phyloP scores from a whole-genome alignment of 2,329 filamentous ascomycete species.

The Colletotrichum viniferum region DNA sequence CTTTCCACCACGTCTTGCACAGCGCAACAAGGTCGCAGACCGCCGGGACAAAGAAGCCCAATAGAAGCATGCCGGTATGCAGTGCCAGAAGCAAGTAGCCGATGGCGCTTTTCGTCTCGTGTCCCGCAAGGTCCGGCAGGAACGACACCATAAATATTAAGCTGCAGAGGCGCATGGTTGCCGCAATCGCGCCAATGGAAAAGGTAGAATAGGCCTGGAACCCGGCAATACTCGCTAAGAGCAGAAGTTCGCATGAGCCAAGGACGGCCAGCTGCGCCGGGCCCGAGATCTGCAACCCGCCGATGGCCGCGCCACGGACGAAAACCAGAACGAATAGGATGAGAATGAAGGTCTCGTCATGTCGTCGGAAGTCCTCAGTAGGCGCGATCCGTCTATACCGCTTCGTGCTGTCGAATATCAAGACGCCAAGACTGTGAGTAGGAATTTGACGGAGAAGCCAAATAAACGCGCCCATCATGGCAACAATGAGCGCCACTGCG shows the following conservation, averaged over 20 bases:
- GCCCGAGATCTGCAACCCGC: constrained; percentile 59
- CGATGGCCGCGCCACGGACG: constrained; percentile 69
- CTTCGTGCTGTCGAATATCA: constrained; percentile 58
- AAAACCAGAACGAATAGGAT: constrained; percentile 68
- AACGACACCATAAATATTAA: constrained; percentile 45
- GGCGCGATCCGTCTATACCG: constrained; percentile 67
- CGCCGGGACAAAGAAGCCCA: constrained; percentile 72
- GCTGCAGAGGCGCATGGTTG: constrained; percentile 54
- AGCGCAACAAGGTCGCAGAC: constrained; percentile 30
- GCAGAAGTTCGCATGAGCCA: constrained; percentile 71
- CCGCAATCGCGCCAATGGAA: constrained; percentile 13
- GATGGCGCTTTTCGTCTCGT: constrained; percentile 68
- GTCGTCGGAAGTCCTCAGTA: constrained; percentile 48
- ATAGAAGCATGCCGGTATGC: constrained; percentile 68
- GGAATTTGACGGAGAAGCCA: constrained; percentile 31
- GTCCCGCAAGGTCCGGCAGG: constrained; percentile 65
- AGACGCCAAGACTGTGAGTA: constrained; percentile 30
- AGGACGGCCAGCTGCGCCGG: constrained; percentile 72
- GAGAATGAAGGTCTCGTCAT: constrained; percentile 54
- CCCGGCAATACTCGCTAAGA: constrained; percentile 43
- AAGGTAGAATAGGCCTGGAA: constrained; percentile 18
- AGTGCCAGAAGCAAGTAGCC: constrained; percentile 71
- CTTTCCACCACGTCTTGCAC: not conserved
- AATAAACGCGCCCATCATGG: constrained; percentile 28
- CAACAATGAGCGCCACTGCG: constrained; percentile 22